phyloP scores from a whole-genome alignment of 1,284 basidiomycete genomes.

The Farysia itapuensis region DNA sequence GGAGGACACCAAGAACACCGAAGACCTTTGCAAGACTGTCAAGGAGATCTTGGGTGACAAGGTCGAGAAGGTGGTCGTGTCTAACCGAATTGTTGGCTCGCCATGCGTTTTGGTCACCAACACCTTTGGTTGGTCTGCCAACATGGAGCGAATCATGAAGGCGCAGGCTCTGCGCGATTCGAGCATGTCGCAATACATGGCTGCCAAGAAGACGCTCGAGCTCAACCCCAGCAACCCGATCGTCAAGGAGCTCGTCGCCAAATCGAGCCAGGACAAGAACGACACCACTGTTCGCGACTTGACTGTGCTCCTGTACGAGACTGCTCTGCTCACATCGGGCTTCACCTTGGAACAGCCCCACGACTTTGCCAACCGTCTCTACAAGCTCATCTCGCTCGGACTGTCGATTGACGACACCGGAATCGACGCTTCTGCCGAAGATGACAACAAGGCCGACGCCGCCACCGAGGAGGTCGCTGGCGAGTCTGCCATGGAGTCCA shows the following conservation, averaged over 20 bases:
- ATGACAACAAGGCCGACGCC: slow-evolving; percentile 25
- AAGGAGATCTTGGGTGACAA: slow-evolving; percentile 99
- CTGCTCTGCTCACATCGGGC: slow-evolving; percentile 71
- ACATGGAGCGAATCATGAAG: slow-evolving; percentile 99
- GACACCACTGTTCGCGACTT: slow-evolving; percentile 93
- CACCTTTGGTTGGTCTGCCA: slow-evolving; percentile 98
- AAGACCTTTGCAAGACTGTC: slow-evolving; percentile 88
- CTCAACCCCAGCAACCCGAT: slow-evolving; percentile 93
- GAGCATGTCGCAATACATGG: slow-evolving; percentile 98
- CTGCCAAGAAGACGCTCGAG: slow-evolving; percentile 92
- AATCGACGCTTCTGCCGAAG: slow-evolving; percentile 28
- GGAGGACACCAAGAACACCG: slow-evolving; percentile 80
- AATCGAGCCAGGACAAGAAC: slow-evolving; percentile 93
- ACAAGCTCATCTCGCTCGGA: slow-evolving; percentile 87
- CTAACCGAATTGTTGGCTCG: slow-evolving; percentile 72
- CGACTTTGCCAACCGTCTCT: slow-evolving; percentile 91
- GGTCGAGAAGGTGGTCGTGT: slow-evolving; percentile 98
- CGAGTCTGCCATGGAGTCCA: slow-evolving; percentile 59
- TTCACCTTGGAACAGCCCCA: slow-evolving; percentile 95
- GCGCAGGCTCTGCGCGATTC: slow-evolving; percentile 97
- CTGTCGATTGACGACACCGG: slow-evolving; percentile 63
- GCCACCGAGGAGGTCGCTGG: slow-evolving; percentile 49
- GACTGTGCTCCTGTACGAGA: slow-evolving; percentile 94
- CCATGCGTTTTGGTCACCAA: slow-evolving; percentile 73
- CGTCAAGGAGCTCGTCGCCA: slow-evolving; percentile 91